Base-by-base conservation (phyloP, 495 filamentous ascomycete genomes). In the Entonaema liquescens region DNA sequence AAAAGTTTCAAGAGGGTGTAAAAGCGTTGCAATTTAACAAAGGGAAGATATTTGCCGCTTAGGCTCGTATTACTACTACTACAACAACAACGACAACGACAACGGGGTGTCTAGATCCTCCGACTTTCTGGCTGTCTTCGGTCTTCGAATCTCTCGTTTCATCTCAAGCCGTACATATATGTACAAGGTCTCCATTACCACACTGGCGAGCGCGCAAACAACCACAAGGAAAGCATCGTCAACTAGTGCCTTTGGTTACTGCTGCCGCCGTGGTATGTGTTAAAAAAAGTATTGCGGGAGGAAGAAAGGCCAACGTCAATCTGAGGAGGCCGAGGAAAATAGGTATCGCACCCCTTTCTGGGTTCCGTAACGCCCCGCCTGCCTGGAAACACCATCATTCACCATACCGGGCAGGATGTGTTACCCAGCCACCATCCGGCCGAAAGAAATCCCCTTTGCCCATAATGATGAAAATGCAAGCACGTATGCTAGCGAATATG, bases 31-130 rank as follows among this genome's bases (percentile, higher is more conserved):
- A 29, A 26, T 65, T 68, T 69, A 73, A 73, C 65, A 73, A 68
- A 73, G 65, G 65, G 58, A 69, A 73, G 38, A 6, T 59, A 58
- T 57, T 29, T 67, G 70, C 70, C 70, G 70, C 59, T 66, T 21
- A 55, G 70, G 70, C 70, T 69, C 38, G 70, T 73, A 73, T 73
- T 73, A 73, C 61, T 73, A 65, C 65, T 69, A 69, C 70, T 56
- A 44, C 40, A 47, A 47, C 42, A 47, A 9, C 31, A 6, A 33
- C 31, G 11, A 33, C 31, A 7, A 33, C 31, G 5, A 33, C 31
- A 33, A 33, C 31, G 5, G 31, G 31, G 6, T 7, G 50, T 49
- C 31, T 50, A 54, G 62, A 59, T 53, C 57, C 58, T 52, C 26
- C 57, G 61, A 62, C 56, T 66, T 54, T 62, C 55, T 33, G 23